phyloP scores from a whole-genome alignment of 2,329 filamentous ascomycete species.

The Xylaria sp. region DNA sequence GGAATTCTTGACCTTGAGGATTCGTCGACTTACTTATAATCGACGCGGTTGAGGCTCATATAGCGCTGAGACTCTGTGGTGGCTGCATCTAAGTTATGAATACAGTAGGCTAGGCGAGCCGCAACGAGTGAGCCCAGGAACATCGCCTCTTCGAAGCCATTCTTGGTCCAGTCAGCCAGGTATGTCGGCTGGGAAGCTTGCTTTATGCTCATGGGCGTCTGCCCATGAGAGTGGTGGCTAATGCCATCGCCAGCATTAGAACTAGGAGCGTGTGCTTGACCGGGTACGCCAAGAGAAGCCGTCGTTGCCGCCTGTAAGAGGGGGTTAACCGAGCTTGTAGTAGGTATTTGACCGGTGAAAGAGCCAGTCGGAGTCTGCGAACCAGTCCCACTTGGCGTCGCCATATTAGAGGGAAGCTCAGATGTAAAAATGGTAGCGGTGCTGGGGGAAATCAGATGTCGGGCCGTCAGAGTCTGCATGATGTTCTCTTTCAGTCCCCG shows the following conservation, averaged over 20 bases:
- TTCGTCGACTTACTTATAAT: conserved; percentile 60
- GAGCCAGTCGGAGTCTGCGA: conserved; percentile 83
- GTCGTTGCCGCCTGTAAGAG: conserved; percentile 91
- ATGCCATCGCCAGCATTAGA: conserved; percentile 50
- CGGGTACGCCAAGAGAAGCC: conserved; percentile 55
- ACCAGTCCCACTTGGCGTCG: conserved; percentile 87
- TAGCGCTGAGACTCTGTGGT: conserved; percentile 58
- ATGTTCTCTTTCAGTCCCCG: conserved; percentile 89
- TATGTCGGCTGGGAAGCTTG: conserved; percentile 79
- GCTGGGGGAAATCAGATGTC: conserved; percentile 89
- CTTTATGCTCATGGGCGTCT: conserved; percentile 86
- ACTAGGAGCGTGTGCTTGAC: conserved; percentile 50
- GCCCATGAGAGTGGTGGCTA: conserved; percentile 62
- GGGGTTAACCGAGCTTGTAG: conserved; percentile 72
- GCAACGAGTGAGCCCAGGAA: conserved; percentile 90
- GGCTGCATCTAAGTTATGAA: conserved; percentile 62
- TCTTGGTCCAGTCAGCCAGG: conserved; percentile 88
- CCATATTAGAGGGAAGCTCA: conserved; percentile 91
- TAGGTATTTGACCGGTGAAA: conserved; percentile 61
- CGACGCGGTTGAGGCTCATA: conserved; percentile 63
- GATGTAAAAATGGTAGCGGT: conserved; percentile 97
- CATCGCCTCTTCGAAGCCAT: conserved; percentile 77
- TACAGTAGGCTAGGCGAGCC: conserved; percentile 65
- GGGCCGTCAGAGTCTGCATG: conserved; percentile 75
- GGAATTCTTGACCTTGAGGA: background rate